Evolutionary conservation across 495 filamentous ascomycete genomes (phyloP).

Genomic region (Venustampulla echinocandica): DNA sequence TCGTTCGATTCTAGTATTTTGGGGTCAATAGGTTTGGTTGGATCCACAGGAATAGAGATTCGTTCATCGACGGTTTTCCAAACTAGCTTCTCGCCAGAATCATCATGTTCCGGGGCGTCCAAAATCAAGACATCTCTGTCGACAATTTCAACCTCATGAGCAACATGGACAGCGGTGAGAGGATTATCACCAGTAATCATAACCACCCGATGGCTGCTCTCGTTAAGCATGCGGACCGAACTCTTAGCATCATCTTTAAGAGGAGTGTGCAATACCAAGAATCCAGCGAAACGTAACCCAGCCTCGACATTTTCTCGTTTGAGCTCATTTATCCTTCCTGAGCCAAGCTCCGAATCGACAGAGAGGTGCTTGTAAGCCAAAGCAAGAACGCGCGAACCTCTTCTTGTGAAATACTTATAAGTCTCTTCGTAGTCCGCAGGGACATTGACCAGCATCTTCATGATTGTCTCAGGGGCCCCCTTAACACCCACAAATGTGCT

Average conservation of each 20-base stretch:
- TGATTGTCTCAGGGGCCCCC: slow-evolving; percentile 93
- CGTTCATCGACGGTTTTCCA: slow-evolving; percentile 96
- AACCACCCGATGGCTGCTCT: slow-evolving; percentile 94
- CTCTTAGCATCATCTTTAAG: slow-evolving; percentile 94
- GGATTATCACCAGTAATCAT: slow-evolving; percentile 99
- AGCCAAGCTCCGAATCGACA: slow-evolving; percentile 67
- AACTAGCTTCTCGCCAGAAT: slow-evolving; percentile 70
- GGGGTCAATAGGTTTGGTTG: slow-evolving; percentile 66
- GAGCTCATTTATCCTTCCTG: slow-evolving; percentile 80
- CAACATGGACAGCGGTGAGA: slow-evolving; percentile 91
- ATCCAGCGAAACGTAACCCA: slow-evolving; percentile 81
- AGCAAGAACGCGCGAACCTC: slow-evolving; percentile 86
- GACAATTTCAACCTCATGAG: slow-evolving; percentile 92
- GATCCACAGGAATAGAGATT: slow-evolving; percentile 78
- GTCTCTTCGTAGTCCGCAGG: slow-evolving; percentile 94
- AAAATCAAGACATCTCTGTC: slow-evolving; percentile 92
- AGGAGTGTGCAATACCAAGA: slow-evolving; percentile 90
- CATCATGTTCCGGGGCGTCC: slow-evolving; percentile 87
- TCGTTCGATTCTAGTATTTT: slow-evolving; percentile 82
- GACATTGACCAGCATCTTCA: slow-evolving; percentile 75
- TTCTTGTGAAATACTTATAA: slow-evolving; percentile 94
- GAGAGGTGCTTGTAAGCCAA: slow-evolving; percentile 90
- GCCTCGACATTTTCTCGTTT: slow-evolving; percentile 88
- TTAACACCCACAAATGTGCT: slow-evolving; percentile 92
- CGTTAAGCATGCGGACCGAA: slow-evolving; percentile 92